Evolutionary conservation across 1,284 basidiomycete genomes (phyloP).

Genomic region (Phaffia rhodozyma): DNA sequence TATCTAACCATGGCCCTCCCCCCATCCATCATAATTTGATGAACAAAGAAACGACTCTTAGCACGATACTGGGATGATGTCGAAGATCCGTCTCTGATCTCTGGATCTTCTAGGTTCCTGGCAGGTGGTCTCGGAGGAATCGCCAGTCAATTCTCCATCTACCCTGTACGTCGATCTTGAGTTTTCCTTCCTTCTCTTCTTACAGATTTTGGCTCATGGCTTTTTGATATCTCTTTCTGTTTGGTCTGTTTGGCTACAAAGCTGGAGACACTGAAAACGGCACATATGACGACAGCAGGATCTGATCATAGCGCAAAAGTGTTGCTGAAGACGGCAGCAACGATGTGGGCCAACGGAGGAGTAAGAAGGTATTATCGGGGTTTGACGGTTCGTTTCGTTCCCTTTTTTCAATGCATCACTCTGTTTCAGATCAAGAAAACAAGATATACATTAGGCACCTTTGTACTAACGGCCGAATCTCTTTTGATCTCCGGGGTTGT

Average conservation of each 20-base stretch:
- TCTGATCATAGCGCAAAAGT: constrained; percentile 47
- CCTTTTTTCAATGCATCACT: neutral
- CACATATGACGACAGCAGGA: constrained; percentile 66
- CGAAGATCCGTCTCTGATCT: constrained; percentile 78
- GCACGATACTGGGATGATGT: constrained; percentile 85
- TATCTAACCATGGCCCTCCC: constrained; percentile 1
- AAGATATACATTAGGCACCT: neutral
- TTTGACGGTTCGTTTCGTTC: constrained; percentile 51
- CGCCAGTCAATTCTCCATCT: constrained; percentile 65
- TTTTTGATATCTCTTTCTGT: neutral
- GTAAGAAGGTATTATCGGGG: constrained; percentile 82
- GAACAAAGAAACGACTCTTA: constrained; percentile 71
- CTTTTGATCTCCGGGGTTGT: neutral
- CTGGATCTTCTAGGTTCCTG: constrained; percentile 81
- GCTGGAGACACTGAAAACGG: constrained; percentile 49
- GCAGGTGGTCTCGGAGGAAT: constrained; percentile 94
- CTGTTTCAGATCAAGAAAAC: neutral
- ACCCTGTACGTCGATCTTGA: constrained; percentile 27
- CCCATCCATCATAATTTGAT: neutral
- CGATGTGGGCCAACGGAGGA: constrained; percentile 67
- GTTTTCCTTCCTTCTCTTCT: neutral
- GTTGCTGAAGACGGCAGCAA: constrained; percentile 47
- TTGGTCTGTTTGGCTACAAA: neutral
- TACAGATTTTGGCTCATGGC: neutral
- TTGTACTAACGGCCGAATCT: neutral